Conservation (phyloP, 768 basidiomycete genomes). For the Pholiota molesta region DNA sequence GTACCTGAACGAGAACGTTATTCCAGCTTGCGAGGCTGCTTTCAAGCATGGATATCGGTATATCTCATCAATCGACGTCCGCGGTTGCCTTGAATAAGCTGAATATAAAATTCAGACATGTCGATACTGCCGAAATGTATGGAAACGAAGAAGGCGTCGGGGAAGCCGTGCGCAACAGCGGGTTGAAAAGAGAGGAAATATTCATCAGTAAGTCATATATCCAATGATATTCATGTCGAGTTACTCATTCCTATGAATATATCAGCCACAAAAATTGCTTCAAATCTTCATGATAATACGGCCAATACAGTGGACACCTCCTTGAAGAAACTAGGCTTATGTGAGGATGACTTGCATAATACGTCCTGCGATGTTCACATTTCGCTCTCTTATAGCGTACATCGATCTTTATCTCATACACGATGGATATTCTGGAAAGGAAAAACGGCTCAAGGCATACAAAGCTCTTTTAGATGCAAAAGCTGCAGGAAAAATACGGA, state of each 20-base stretch:
- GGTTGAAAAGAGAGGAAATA: conserved; percentile 14
- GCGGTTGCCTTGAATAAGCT: not conserved
- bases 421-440: conserved; percentile 62
- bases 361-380: not conserved
- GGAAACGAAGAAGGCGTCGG: conserved; percentile 18
- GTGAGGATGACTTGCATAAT: not conserved
- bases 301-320: not conserved
- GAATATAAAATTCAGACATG: conserved; percentile 3
- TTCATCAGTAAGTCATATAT: conserved; percentile 15
- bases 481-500: conserved; percentile 62
- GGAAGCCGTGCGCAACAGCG: conserved; percentile 12
- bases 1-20: conserved; percentile 9
- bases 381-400: conserved; percentile 27
- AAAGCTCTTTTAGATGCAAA: conserved; percentile 66
- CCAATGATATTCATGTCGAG: not conserved
- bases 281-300: not conserved
- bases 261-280: not conserved
- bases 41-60: conserved; percentile 18
- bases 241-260: not conserved
- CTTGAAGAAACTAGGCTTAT: conserved; percentile 1
- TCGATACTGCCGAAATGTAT: conserved; percentile 19
- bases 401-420: conserved; percentile 78
- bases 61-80: not conserved
- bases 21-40: conserved; percentile 14
- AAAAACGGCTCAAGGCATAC: conserved; percentile 68